Percentiles rank a stretch among this genome's conserved stretches.
These are phyloP conservation scores for Sphenostylis stenocarpa DNA, from an alignment of 306 rosid genomes.

Conservation along the genomic window DNA sequence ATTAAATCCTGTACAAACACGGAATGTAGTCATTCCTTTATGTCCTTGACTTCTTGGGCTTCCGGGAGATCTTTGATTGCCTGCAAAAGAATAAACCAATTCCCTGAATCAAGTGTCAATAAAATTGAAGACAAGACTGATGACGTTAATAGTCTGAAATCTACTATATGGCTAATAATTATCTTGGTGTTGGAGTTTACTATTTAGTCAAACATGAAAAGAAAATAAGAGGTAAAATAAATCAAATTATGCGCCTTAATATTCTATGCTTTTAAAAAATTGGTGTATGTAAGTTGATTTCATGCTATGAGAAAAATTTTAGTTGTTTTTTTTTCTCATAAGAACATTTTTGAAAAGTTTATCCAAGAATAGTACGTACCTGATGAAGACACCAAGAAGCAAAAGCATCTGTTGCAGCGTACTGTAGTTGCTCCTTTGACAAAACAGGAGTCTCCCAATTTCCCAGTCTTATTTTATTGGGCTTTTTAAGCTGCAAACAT, in stretches of 20 bases:
- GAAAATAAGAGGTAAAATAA: not conserved
- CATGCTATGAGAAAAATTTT: not conserved
- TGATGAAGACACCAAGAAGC: conserved; percentile 81
- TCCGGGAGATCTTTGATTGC: conserved; percentile 62
- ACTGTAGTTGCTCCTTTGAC: conserved; percentile 66
- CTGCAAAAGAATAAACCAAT: conserved; percentile 38
- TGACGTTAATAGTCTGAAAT: not conserved
- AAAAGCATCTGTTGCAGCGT: conserved; percentile 93
- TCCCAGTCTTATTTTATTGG: conserved; percentile 60
- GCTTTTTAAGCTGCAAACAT: conserved; percentile 72
- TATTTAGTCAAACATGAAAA: not conserved
- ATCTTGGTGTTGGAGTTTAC: not conserved
- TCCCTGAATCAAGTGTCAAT: not conserved
- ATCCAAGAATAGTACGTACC: conserved; percentile 38
- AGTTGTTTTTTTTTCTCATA: not conserved
- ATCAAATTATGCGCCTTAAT: not conserved
- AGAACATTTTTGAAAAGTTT: not conserved
- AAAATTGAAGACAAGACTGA: too few relatives aligned
- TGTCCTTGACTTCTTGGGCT: conserved; percentile 26
- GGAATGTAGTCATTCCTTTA: conserved; percentile 24
- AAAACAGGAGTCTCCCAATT: conserved; percentile 76
- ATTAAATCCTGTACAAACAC: too few relatives aligned
- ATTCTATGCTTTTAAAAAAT: not conserved
- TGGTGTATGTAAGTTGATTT: not conserved
- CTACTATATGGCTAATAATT: not conserved